Evolutionary conservation across 2,329 filamentous ascomycete genomes (phyloP).

Genomic region (Aureobasidium sp.): DNA sequence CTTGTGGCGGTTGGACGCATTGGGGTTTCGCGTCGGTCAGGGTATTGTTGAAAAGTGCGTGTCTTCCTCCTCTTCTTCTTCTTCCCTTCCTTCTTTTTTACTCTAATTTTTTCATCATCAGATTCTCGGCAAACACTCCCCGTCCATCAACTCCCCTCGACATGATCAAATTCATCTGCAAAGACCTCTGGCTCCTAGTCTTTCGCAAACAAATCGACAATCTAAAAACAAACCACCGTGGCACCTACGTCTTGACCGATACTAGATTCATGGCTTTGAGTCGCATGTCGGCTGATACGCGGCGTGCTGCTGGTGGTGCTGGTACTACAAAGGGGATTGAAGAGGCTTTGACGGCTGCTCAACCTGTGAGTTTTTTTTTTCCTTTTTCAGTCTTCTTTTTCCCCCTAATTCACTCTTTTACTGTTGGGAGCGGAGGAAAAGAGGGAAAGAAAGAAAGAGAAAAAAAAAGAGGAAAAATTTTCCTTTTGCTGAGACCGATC

Average conservation of each 20-base stretch:
- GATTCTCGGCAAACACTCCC: conserved; percentile 75
- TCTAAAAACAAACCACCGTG: conserved; percentile 94
- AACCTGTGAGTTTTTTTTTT: conserved; percentile 57
- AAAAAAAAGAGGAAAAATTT: not conserved
- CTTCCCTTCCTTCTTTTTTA: not conserved
- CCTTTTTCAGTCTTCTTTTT: not conserved
- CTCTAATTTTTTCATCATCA: too few relatives aligned
- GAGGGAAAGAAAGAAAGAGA: too few relatives aligned
- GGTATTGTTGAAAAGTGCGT: conserved; percentile 78
- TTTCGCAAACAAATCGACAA: conserved; percentile 98
- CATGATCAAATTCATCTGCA: conserved; percentile 97
- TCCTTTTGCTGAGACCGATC: not conserved
- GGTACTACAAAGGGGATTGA: conserved; percentile 41
- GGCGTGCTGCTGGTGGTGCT: conserved; percentile 26
- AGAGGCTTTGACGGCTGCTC: conserved; percentile 59
- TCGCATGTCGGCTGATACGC: conserved; percentile 72
- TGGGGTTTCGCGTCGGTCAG: conserved; percentile 88
- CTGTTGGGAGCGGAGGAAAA: not conserved
- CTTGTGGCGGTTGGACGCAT: conserved; percentile 71
- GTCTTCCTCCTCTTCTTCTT: not conserved
- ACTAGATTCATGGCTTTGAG: conserved; percentile 82
- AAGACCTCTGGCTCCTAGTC: conserved; percentile 90
- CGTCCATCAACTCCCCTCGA: conserved; percentile 89
- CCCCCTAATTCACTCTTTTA: not conserved
- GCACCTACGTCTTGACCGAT: conserved; percentile 93